A percentile compares a stretch with the other conserved stretches of the same genome.
Conservation (phyloP, 805 yeast genomes). For the Teunomyces barrocoloradensis region DNA sequence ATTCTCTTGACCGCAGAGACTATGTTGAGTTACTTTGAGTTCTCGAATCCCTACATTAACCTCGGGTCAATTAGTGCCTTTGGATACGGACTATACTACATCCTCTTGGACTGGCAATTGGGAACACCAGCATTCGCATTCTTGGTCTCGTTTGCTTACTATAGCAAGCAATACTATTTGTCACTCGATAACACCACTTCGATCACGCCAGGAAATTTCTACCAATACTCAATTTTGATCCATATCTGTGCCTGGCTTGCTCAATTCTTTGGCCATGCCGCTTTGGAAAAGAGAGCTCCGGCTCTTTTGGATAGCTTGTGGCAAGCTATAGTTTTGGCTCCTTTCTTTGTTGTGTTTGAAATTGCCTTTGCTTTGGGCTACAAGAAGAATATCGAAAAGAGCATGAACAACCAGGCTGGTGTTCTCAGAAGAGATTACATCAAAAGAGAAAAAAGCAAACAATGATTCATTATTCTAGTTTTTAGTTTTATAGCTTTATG, state of each 20-base stretch:
- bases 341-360: conserved; percentile 84
- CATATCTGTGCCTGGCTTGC: conserved; percentile 69
- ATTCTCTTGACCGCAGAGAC: conserved; percentile 58
- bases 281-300: conserved; percentile 79
- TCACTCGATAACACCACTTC: conserved; percentile 14
- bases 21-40: conserved; percentile 18
- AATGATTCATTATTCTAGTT: background rate
- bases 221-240: conserved; percentile 30
- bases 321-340: conserved; percentile 88
- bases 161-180: conserved; percentile 20
- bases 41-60: conserved; percentile 33
- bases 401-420: conserved; percentile 49
- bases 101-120: conserved; percentile 48
- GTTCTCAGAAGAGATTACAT: conserved; percentile 32
- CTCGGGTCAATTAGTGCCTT: conserved; percentile 46
- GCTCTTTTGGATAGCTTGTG: conserved; percentile 79
- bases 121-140: conserved; percentile 31
- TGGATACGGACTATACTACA: conserved; percentile 57
- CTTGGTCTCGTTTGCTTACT: conserved; percentile 21
- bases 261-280: conserved; percentile 87
- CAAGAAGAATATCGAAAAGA: conserved; percentile 47
- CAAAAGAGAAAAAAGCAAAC: conserved; percentile 8
- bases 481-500: background rate
- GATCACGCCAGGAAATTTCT: conserved; percentile 17
- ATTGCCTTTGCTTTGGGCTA: conserved; percentile 66